A percentile compares a stretch with the other conserved stretches of the same genome.
Evolutionary conservation across 2,329 filamentous ascomycete species (phyloP).

Genomic region (Alternaria brassicae): DNA sequence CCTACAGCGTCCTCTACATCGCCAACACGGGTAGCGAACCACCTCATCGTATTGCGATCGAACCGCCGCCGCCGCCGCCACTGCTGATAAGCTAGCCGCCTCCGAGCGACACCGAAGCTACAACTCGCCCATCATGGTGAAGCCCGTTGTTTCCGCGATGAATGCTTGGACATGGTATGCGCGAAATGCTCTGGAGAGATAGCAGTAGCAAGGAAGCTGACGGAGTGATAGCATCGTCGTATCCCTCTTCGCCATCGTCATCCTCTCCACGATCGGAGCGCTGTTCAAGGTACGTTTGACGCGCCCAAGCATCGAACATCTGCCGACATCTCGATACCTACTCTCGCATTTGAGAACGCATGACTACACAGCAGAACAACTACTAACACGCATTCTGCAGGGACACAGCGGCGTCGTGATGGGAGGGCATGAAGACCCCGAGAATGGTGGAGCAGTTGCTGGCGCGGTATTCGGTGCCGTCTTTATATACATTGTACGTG

Average conservation of each 20-base stretch:
- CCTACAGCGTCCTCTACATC: not conserved
- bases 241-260: constrained; percentile 69
- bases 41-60: not conserved
- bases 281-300: constrained; percentile 71
- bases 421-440: constrained; percentile 72
- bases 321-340: not conserved
- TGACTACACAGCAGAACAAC: not conserved
- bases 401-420: constrained; percentile 82
- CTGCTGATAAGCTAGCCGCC: constrained; percentile 22
- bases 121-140: constrained; percentile 75
- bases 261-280: constrained; percentile 69
- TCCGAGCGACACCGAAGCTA: constrained; percentile 14
- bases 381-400: constrained; percentile 46
- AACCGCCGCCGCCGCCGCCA: constrained; percentile 18
- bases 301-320: not conserved
- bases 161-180: constrained; percentile 95
- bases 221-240: constrained; percentile 68
- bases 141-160: constrained; percentile 88
- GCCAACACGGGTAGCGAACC: not conserved
- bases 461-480: constrained; percentile 87
- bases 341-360: not conserved
- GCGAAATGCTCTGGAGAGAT: not conserved
- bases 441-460: constrained; percentile 79
- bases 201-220: constrained; percentile 21
- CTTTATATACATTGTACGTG: constrained; percentile 85